Evolutionary conservation across 257 asterid genomes (phyloP).

Genomic region (Anisodus tanguticus): DNA sequence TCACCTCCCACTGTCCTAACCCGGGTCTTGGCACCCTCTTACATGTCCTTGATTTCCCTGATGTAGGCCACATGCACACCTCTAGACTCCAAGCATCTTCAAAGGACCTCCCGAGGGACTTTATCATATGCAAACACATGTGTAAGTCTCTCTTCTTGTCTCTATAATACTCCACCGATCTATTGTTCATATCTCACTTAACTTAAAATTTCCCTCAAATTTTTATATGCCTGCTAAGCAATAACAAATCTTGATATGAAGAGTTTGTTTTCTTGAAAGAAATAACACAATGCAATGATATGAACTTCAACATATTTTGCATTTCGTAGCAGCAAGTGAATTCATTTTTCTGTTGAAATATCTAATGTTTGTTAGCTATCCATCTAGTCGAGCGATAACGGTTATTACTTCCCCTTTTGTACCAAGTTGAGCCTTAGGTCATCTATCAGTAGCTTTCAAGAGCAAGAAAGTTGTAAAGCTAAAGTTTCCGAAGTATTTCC

Average conservation of each 20-base stretch:
- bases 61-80: no score
- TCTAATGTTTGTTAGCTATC: background rate
- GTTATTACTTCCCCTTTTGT: conserved; percentile 24
- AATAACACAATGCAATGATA: background rate
- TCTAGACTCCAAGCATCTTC: no score
- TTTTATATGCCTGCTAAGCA: background rate
- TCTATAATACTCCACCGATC: no score
- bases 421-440: conserved; percentile 91
- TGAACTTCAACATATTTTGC: no score
- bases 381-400: background rate
- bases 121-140: no score
- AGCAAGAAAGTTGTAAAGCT: conserved; percentile 85
- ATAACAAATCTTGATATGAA: background rate
- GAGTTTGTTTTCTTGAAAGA: background rate
- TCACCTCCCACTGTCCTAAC: no score
- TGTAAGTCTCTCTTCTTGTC: no score
- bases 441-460: conserved; percentile 90
- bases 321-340: no score
- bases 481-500: conserved; percentile 66
- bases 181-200: background rate
- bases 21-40: no score
- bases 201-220: background rate
- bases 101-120: no score
- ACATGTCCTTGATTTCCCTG: no score
- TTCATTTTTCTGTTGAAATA: no score